These are phyloP conservation scores for Gnomoniopsis smithogilvyi DNA, from an alignment of 2,329 filamentous ascomycete genomes.

Conservation along the genomic window DNA sequence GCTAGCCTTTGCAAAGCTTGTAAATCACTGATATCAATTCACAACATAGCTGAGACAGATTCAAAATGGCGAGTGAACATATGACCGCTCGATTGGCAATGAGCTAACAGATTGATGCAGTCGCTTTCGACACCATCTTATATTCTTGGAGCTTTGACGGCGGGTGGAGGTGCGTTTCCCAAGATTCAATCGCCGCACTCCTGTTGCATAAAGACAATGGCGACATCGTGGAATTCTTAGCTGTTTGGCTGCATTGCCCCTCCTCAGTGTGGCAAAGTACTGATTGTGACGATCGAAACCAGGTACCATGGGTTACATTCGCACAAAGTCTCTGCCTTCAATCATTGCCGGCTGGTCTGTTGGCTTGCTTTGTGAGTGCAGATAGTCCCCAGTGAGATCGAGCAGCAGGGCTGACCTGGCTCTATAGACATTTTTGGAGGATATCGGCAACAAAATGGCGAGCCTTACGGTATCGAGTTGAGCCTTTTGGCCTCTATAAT, in stretches of 20 bases:
- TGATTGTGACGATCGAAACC: conserved; percentile 58
- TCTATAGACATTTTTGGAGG: conserved; percentile 70
- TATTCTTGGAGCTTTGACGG: conserved; percentile 17
- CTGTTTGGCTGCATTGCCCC: not conserved
- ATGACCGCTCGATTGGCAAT: not conserved
- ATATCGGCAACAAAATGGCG: conserved; percentile 70
- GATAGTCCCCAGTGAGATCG: not conserved
- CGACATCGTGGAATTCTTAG: not conserved
- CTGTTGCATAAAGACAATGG: not conserved
- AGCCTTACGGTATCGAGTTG: conserved; percentile 82
- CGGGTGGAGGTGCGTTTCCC: not conserved
- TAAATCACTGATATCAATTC: not conserved
- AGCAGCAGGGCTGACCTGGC: not conserved
- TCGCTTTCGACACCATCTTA: conserved; percentile 16
- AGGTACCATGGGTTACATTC: conserved; percentile 81
- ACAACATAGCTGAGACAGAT: not conserved
- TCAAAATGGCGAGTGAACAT: conserved; percentile 11
- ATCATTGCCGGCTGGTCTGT: conserved; percentile 82
- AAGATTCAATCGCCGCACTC: not conserved
- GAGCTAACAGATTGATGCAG: conserved; percentile 7
- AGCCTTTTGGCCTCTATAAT: conserved; percentile 86
- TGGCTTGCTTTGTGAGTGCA: conserved; percentile 58
- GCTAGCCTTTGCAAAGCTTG: not conserved
- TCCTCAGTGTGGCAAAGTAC: not conserved
- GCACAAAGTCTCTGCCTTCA: conserved; percentile 82